These are phyloP conservation scores for Pyrenophora seminiperda DNA, from an alignment of 2,329 filamentous ascomycete species.

Conservation along the genomic window DNA sequence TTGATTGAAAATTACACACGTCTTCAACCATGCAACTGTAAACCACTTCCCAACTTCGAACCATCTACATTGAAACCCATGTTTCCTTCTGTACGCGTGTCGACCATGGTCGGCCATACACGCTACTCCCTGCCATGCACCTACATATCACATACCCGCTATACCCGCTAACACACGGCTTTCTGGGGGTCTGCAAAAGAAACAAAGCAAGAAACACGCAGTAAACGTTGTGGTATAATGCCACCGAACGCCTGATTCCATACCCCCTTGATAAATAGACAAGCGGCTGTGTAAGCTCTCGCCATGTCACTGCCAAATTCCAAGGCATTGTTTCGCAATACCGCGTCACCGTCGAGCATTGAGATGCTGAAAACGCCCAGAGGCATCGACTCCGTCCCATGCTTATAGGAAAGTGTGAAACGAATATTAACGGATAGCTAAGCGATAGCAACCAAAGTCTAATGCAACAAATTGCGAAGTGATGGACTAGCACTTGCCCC, in stretches of 20 bases:
- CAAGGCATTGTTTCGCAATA: constrained; percentile 18
- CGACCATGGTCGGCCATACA: not conserved
- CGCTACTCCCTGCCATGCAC: constrained; percentile 10
- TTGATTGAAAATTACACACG: constrained; percentile 1
- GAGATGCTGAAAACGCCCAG: constrained; percentile 22
- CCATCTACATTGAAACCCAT: constrained; percentile 7
- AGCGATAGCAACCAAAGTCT: constrained; percentile 21
- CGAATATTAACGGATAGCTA: constrained; percentile 10
- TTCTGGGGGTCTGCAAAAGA: constrained; percentile 4
- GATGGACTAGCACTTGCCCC: constrained; percentile 56
- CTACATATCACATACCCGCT: not conserved
- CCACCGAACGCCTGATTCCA: constrained; percentile 27
- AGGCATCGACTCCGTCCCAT: constrained; percentile 29
- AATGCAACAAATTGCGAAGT: constrained; percentile 55
- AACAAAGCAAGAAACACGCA: constrained; percentile 20
- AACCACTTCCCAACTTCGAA: constrained; percentile 1
- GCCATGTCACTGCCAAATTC: constrained; percentile 3
- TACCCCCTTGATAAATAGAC: constrained; percentile 22
- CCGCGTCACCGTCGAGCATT: constrained; percentile 4
- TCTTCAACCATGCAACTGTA: not conserved
- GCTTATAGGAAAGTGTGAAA: constrained; percentile 19
- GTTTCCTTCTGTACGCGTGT: constrained; percentile 3
- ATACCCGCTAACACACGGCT: not conserved
- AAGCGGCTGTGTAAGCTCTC: constrained; percentile 14
- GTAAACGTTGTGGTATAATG: constrained; percentile 41